phyloP scores from a whole-genome alignment of 108 stramenopile genomes.

The Schizochytrium sp. region DNA sequence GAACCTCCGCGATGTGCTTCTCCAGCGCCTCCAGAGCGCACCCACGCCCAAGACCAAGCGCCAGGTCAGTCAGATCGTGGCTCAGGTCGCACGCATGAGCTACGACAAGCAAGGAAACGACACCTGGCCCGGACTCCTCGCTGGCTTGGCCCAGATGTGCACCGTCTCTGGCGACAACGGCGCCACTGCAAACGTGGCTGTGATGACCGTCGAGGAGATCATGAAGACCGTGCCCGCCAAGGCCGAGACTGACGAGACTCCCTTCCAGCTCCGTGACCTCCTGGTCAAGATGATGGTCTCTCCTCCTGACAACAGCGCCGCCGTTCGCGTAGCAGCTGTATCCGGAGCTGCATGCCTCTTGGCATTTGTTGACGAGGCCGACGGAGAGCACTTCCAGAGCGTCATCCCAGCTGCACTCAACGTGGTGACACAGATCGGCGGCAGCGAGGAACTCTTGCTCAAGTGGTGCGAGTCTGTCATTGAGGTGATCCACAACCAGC shows the following conservation, averaged over 20 bases:
- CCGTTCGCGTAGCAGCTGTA: slow-evolving; percentile 35
- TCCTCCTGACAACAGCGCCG: background rate
- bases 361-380: background rate
- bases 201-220: background rate
- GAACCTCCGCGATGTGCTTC: slow-evolving; percentile 15
- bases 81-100: background rate
- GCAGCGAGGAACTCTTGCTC: slow-evolving; percentile 30
- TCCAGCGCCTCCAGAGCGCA: background rate
- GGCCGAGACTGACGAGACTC: background rate
- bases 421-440: background rate
- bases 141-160: slow-evolving; percentile 8
- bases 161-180: background rate
- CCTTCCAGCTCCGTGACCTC: background rate
- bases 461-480: slow-evolving; percentile 61
- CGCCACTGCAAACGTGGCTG: background rate
- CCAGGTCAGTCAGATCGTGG: slow-evolving; percentile 36
- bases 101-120: background rate
- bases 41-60: slow-evolving; percentile 13
- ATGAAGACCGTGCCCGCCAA: background rate
- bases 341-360: background rate
- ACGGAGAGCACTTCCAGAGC: background rate
- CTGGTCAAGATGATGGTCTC: slow-evolving; percentile 12
- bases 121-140: background rate
- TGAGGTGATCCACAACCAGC: background rate
- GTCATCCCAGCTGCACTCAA: slow-evolving; percentile 32